Evolutionary conservation across 164 flowering plant species (phyloP).

Genomic region (Aristolochia contorta): DNA sequence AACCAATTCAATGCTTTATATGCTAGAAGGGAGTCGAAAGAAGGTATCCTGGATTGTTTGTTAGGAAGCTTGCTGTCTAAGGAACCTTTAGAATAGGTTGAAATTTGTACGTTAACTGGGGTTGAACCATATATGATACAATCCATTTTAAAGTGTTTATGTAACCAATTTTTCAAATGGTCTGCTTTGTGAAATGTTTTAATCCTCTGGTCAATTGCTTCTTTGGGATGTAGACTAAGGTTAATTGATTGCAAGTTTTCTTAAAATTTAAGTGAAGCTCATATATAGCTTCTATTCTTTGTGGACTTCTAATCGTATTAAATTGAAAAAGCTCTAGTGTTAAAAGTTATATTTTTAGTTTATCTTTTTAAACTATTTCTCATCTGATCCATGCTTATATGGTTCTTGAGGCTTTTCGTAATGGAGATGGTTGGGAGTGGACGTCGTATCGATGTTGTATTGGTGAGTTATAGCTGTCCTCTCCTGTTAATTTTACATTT

Average conservation of each 20-base stretch:
- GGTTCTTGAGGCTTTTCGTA: constrained; percentile 49
- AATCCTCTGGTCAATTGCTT: neutral
- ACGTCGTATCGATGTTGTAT: neutral
- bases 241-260: neutral
- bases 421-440: constrained; percentile 27
- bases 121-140: neutral
- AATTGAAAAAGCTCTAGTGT: neutral
- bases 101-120: neutral
- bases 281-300: neutral
- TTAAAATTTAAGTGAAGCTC: neutral
- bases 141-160: neutral
- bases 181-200: neutral
- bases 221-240: neutral
- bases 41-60: constrained; percentile 87
- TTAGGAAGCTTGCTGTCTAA: constrained; percentile 36
- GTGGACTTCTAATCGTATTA: neutral
- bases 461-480: constrained; percentile 2
- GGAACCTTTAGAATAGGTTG: constrained; percentile 12
- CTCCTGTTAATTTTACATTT: neutral
- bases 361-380: constrained; percentile 11
- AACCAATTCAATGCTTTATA: constrained; percentile 56
- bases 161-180: neutral
- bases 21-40: constrained; percentile 76
- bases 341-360: neutral
- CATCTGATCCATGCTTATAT: constrained; percentile 52